phyloP scores from a whole-genome alignment of 2,329 filamentous ascomycete species.

The Talaromyces albobiverticillius region DNA sequence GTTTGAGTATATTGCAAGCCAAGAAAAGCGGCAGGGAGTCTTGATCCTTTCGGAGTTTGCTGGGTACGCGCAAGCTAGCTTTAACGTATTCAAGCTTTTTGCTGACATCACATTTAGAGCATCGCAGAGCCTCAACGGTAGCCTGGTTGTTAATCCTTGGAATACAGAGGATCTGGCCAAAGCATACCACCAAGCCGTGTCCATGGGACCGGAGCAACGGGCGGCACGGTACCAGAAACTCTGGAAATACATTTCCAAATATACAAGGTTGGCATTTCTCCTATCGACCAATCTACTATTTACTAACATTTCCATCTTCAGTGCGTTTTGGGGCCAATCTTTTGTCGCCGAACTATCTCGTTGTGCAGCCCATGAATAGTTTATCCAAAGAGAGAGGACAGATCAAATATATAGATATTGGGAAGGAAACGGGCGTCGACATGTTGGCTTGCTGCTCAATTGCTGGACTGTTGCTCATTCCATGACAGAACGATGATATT shows the following conservation, averaged over 20 bases:
- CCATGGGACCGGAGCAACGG: constrained; percentile 87
- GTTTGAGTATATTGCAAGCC: constrained; percentile 96
- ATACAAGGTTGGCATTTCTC: constrained; percentile 63
- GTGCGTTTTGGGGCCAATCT: constrained; percentile 92
- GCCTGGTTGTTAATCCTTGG: constrained; percentile 95
- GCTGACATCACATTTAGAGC: no score
- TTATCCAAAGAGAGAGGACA: no score
- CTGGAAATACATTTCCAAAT: constrained; percentile 94
- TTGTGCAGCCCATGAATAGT: constrained; percentile 34
- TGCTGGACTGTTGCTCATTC: no score
- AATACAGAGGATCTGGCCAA: constrained; percentile 94
- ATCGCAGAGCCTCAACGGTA: constrained; percentile 89
- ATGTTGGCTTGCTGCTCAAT: neutral
- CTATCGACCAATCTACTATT: neutral
- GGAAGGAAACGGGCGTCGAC: neutral
- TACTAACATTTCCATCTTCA: constrained; percentile 30
- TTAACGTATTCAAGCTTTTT: no score
- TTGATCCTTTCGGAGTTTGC: constrained; percentile 97
- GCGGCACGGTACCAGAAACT: constrained; percentile 86
- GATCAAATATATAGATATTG: neutral
- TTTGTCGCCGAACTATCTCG: constrained; percentile 80
- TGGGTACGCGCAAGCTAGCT: no score
- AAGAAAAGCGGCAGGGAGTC: constrained; percentile 83
- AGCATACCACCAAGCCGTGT: constrained; percentile 93
- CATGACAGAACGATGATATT: no score